Percentiles rank a stretch among this genome's conserved stretches.
phyloP scores from a whole-genome alignment of 2,329 filamentous ascomycete species.

The Cordyceps cateniannulata region DNA sequence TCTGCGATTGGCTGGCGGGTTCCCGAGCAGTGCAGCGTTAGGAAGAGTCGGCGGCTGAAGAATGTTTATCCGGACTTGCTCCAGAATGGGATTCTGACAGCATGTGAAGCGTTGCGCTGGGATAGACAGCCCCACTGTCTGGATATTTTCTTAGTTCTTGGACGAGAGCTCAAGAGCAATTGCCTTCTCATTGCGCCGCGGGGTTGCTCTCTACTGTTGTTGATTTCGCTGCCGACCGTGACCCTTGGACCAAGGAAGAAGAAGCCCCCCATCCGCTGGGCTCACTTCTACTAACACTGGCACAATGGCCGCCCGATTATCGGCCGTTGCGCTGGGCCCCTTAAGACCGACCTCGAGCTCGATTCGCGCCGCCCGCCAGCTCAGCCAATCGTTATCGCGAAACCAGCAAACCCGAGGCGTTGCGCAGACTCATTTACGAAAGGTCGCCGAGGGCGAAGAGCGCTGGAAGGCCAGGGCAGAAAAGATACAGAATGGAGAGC shows the following conservation, averaged over 20 bases:
- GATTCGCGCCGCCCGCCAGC: constrained; percentile 19
- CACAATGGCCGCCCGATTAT: constrained; percentile 23
- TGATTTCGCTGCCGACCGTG: background rate
- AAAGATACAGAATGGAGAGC: constrained; percentile 43
- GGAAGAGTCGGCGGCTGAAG: constrained; percentile 21
- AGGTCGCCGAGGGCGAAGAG: constrained; percentile 33
- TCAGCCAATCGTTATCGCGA: constrained; percentile 17
- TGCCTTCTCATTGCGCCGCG: background rate
- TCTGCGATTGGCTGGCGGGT: constrained; percentile 36
- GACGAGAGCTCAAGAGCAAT: background rate
- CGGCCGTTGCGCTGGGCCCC: constrained; percentile 20
- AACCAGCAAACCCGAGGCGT: constrained; percentile 29
- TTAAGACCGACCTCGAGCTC: constrained; percentile 19
- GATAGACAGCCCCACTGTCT: background rate
- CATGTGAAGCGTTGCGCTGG: constrained; percentile 21
- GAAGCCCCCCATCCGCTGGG: background rate
- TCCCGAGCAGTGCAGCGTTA: constrained; percentile 16
- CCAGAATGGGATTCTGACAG: background rate
- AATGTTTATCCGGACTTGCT: constrained; percentile 19
- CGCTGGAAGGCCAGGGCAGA: constrained; percentile 43
- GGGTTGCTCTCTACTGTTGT: background rate
- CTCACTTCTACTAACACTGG: background rate
- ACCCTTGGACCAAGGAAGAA: too few relatives aligned
- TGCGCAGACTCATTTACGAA: constrained; percentile 36
- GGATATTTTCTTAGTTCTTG: background rate